A percentile compares a stretch with the other conserved stretches of the same genome.
Evolutionary conservation across 2,329 filamentous ascomycete species (phyloP).

Genomic region (Alternaria brassicicola): DNA sequence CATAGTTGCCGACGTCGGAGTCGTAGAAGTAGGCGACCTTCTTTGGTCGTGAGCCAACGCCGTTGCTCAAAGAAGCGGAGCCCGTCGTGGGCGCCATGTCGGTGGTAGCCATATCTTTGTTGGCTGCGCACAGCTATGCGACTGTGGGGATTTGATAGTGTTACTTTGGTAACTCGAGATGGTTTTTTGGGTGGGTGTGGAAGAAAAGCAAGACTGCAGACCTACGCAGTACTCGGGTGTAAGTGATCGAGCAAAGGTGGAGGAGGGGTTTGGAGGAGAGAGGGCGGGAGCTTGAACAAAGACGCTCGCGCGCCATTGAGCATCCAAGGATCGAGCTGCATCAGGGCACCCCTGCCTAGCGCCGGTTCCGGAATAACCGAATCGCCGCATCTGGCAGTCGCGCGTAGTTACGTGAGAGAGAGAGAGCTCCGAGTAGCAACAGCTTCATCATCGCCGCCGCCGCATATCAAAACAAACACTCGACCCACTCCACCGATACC

Average conservation of each 20-base stretch:
- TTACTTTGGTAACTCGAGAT: neutral
- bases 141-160: constrained; percentile 1
- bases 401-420: constrained; percentile 19
- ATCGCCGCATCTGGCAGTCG: constrained; percentile 17
- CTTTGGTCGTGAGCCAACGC: constrained; percentile 57
- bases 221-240: neutral
- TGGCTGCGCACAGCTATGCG: constrained; percentile 23
- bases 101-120: constrained; percentile 21
- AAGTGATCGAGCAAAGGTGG: neutral
- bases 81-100: constrained; percentile 13
- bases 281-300: constrained; percentile 21
- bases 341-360: constrained; percentile 14
- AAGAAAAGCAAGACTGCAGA: neutral
- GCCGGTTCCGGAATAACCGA: constrained; percentile 17
- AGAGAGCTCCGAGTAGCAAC: constrained; percentile 17
- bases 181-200: neutral
- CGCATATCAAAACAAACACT: constrained; percentile 8
- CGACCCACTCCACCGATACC: neutral
- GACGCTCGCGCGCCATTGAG: constrained; percentile 11
- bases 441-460: constrained; percentile 19
- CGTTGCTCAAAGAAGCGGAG: constrained; percentile 27
- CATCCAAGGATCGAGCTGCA: constrained; percentile 12
- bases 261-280: constrained; percentile 12
- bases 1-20: constrained; percentile 97
- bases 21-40: constrained; percentile 99